Base-by-base conservation (phyloP, 108 stramenopile genomes). In the Fistulifera pelliculosa region DNA sequence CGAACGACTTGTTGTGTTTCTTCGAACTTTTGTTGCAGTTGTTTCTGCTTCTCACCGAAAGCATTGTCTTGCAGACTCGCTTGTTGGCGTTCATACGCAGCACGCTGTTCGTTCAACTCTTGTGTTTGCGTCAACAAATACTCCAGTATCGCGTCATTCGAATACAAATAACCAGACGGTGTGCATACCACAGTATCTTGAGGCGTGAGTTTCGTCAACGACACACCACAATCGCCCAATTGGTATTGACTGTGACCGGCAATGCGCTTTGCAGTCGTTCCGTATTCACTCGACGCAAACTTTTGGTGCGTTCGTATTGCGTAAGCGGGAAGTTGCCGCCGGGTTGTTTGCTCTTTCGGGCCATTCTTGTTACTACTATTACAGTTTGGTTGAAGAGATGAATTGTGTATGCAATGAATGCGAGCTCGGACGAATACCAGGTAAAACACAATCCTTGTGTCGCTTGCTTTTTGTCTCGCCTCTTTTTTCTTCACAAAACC, bases 211-310 rank as follows among this genome's bases (percentile, higher is more conserved):
- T 41, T 61, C 8, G 71, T 61, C 16, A 87, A 54, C 38, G 66
- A 71, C n/a, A 95, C 66, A 38, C 67, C 69, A 59, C 94, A 95
- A 56, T 87, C 60, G 0, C 91, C 94, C 59, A 95, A 87, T 13
- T 70, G 62, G 18, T 81, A 70, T 60, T 88, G 87, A 19, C 79
- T 74, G 18, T 79, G 80, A 23, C 77, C 65, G 5, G 83, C 69
- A 25, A 93, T 53, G 17, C 91, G 76, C 1, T 64, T 59, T 4
- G 71, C 77, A 50, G 74, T 79, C 0, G 87, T 88, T 6, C 91
- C 91, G 56, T 87, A 88, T 1, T 56, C 66, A 27, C 64, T 54
- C 15, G 70, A 64, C 49, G 70, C 74, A 45, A 74, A 71, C 4
- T 81, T 81, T 81, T 69, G 26, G 66, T 68, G 13, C 70, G 69